These are phyloP conservation scores for Cyathus striatus DNA, from an alignment of 768 basidiomycete genomes.

Conservation along the genomic window DNA sequence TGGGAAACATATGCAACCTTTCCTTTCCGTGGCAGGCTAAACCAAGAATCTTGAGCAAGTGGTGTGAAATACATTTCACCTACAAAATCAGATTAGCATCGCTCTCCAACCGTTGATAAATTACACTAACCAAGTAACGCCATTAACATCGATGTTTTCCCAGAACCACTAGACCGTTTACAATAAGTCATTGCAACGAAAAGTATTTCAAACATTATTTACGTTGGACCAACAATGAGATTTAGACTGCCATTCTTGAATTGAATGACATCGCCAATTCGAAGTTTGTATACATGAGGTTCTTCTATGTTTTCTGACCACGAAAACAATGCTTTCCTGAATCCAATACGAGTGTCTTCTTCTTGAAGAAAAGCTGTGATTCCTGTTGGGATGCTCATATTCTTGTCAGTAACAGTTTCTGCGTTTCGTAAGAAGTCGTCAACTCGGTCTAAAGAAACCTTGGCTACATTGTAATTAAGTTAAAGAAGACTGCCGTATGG, in stretches of 20 bases:
- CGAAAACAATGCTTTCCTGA: conserved; percentile 47
- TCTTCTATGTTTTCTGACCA: conserved; percentile 39
- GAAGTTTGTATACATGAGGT: conserved; percentile 43
- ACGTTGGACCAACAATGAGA: conserved; percentile 55
- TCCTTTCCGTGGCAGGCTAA: conserved; percentile 58
- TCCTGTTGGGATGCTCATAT: conserved; percentile 28
- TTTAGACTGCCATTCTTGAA: conserved; percentile 54
- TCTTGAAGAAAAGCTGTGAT: conserved; percentile 6
- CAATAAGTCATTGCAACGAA: background rate
- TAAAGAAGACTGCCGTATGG: background rate
- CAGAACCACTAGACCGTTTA: conserved; percentile 27
- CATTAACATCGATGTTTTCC: conserved; percentile 62
- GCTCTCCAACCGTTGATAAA: background rate
- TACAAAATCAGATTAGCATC: conserved; percentile 7
- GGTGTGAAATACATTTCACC: conserved; percentile 67
- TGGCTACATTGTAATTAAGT: conserved; percentile 22
- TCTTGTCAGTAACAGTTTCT: conserved; percentile 37
- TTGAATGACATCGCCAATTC: conserved; percentile 44
- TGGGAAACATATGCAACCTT: conserved; percentile 82
- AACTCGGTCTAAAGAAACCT: conserved; percentile 58
- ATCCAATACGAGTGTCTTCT: conserved; percentile 36
- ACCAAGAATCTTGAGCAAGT: conserved; percentile 51
- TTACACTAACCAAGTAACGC: conserved; percentile 37
- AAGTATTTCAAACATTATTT: background rate
- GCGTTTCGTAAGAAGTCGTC: conserved; percentile 31